Base-by-base conservation (phyloP, 306 rosid genomes). In the Malus domestica region DNA sequence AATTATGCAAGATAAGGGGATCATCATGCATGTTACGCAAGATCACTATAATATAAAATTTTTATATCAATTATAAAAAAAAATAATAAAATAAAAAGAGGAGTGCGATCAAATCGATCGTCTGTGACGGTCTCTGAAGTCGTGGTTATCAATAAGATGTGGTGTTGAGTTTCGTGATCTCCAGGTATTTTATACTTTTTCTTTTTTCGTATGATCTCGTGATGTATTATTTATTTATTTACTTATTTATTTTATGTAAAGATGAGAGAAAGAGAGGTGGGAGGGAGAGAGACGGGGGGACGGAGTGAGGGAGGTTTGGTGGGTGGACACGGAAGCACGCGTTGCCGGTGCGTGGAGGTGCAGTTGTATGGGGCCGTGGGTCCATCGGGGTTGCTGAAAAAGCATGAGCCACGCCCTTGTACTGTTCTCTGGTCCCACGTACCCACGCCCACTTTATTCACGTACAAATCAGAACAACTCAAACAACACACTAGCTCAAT, bases 341-440 rank as follows among this genome's bases (percentile, higher is more conserved):
- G 82, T 91, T 91, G 97, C 94, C 93, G 96, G 97, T 83, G 80
- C 7, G 74, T 69, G 84, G 80, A 89, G 90, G 85, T 67, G 96
- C 95, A 92, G 79, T 81, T 79, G 87, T 85, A 80, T 90, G 89
- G 98, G 90, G 83, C 71, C 80, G 93, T 94, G 98, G 98, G 97
- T 72, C 97, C 95, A 76, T 86, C 23, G 91, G 80, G 73, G 72
- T 87, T 82, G 86, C 80, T 33, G 78, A 78, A 78, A 85, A 91
- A 84, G 82, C 22, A 92, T 86, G 92, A 85, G 78, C 84, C 83
- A 74, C 64, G 42, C 68, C 68, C 80, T 62, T 65, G 76, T 72
- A 81, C 77, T 81, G 81, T 80, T 58, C 32, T 70, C 75, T 32
- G 83, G 85, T 87, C 90, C 97, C 89, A 83, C 88, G 30, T 27